Conservation (phyloP, 2,329 filamentous ascomycete species). For the Penicillium sclerotigenum region DNA sequence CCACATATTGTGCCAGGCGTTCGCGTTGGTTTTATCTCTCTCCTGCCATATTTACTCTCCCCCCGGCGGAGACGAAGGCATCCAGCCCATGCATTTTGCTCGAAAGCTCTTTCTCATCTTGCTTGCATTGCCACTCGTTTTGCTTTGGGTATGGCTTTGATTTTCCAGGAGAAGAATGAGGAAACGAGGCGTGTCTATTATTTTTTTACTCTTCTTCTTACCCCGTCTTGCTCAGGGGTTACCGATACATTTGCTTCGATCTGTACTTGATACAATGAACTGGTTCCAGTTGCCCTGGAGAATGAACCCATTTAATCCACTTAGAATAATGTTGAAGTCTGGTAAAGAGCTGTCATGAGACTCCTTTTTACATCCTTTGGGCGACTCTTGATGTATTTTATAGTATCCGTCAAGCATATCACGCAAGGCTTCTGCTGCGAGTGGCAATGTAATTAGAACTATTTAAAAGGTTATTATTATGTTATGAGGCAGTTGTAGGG, state of each 20-base stretch:
- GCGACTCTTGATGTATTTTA: neutral
- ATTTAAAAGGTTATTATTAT: neutral
- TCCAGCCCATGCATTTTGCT: constrained; percentile 9
- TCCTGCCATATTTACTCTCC: constrained; percentile 3
- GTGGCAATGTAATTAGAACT: neutral
- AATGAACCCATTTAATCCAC: neutral
- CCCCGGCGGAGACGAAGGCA: constrained; percentile 10
- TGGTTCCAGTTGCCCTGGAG: neutral
- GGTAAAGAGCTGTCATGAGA: neutral
- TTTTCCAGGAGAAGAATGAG: constrained; percentile 9
- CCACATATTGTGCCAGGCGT: constrained; percentile 13
- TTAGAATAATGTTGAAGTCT: neutral
- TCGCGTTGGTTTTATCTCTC: constrained; percentile 2
- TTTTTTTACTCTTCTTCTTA: constrained; percentile 13
- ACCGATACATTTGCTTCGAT: constrained; percentile 22
- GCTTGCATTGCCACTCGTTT: constrained; percentile 7
- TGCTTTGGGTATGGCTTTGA: neutral
- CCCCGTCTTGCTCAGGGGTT: constrained; percentile 15
- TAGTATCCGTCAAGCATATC: too few species aligned
- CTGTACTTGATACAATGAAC: constrained; percentile 20
- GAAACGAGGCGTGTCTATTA: constrained; percentile 11
- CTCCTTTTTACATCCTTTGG: neutral
- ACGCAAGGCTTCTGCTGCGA: too few species aligned
- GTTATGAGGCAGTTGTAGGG: neutral
- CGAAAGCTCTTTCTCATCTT: neutral